phyloP scores from a whole-genome alignment of 345 rosid genomes.

The Reutealis trisperma region DNA sequence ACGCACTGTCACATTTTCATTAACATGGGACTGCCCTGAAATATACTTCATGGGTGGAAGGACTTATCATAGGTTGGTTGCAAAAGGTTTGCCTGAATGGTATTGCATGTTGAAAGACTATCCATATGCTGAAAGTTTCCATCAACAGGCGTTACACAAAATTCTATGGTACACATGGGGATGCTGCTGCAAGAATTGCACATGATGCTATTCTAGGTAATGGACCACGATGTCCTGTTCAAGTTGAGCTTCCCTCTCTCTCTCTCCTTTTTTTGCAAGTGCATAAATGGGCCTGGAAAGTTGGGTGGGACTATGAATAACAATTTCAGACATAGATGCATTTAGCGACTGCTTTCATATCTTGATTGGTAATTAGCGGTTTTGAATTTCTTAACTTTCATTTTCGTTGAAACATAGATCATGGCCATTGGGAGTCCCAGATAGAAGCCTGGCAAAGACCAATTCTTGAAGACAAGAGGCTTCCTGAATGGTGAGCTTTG shows the following conservation, averaged over 20 bases:
- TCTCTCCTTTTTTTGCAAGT: not conserved
- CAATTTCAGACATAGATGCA: not conserved
- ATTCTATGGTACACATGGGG: constrained; percentile 70
- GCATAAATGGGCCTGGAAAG: not conserved
- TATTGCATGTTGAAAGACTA: constrained; percentile 7
- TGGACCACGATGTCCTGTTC: not conserved
- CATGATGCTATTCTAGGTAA: constrained; percentile 83
- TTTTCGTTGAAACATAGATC: constrained; percentile 46
- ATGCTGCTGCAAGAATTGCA: constrained; percentile 79
- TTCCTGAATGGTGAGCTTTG: constrained; percentile 75
- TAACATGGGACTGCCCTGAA: constrained; percentile 97
- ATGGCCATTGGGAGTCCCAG: constrained; percentile 74
- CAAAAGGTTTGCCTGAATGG: not conserved
- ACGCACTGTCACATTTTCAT: constrained; percentile 66
- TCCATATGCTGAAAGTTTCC: constrained; percentile 18
- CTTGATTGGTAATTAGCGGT: not conserved
- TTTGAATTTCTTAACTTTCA: constrained; percentile 5
- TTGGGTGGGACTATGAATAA: not conserved
- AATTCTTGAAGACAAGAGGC: constrained; percentile 82
- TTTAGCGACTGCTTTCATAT: not conserved
- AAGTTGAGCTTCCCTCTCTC: not conserved
- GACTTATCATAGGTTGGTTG: constrained; percentile 63
- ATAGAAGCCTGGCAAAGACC: constrained; percentile 95
- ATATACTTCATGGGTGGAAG: constrained; percentile 60
- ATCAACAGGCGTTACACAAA: constrained; percentile 75